These are phyloP conservation scores for Spergularia azorica DNA, from an alignment of 179 eudicot species.

Conservation along the genomic window DNA sequence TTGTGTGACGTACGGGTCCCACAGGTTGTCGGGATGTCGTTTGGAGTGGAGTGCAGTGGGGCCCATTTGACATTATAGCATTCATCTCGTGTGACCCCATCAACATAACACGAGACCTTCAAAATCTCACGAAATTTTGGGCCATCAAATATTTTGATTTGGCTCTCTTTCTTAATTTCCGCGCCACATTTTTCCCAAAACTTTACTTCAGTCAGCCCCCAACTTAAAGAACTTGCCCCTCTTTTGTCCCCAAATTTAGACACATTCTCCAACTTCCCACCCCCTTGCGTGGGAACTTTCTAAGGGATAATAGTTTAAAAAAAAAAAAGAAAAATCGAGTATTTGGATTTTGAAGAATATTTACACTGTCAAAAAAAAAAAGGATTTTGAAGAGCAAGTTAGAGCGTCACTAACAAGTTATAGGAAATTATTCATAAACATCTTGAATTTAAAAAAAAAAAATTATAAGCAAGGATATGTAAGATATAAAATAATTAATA, in stretches of 20 bases:
- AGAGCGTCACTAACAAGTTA: no score
- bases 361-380: neutral
- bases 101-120: neutral
- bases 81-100: conserved; percentile 1
- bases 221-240: no score
- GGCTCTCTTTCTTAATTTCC: neutral
- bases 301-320: neutral
- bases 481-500: no score
- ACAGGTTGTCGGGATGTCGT: conserved; percentile 67
- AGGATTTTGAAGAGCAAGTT: no score
- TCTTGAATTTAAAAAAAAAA: no score
- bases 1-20: conserved; percentile 31
- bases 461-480: no score
- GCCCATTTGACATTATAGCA: conserved; percentile 18
- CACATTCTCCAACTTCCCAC: no score
- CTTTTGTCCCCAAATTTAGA: no score
- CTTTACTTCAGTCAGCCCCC: neutral
- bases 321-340: neutral
- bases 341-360: no score
- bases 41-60: conserved; percentile 47
- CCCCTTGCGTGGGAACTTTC: no score
- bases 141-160: neutral
- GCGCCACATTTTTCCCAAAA: neutral
- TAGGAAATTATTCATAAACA: no score
- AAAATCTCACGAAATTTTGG: conserved; percentile 12